phyloP scores from a whole-genome alignment of 2,329 filamentous ascomycete genomes.

The Monosporascus sp. region DNA sequence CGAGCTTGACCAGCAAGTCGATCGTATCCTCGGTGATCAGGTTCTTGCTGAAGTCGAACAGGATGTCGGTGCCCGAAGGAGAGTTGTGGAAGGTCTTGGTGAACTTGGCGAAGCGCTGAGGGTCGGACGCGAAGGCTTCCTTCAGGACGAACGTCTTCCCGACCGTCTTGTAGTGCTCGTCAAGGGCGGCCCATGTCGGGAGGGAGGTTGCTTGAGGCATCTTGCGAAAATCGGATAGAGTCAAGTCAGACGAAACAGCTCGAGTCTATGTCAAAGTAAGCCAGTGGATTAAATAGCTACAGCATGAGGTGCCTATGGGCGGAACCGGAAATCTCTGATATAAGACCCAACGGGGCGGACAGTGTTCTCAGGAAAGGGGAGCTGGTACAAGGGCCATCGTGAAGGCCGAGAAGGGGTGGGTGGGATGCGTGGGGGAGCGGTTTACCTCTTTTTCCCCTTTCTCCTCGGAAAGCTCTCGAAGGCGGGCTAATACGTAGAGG shows the following conservation, averaged over 20 bases:
- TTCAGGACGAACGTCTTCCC: conserved; percentile 90
- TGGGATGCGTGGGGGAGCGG: too few relatives aligned
- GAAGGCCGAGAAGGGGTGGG: too few relatives aligned
- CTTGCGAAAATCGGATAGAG: conserved; percentile 20
- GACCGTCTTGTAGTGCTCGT: conserved; percentile 80
- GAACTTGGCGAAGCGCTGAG: conserved; percentile 85
- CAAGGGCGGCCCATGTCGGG: conserved; percentile 82
- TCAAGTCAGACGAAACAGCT: neutral
- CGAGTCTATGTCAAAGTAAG: neutral
- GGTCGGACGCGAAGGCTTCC: conserved; percentile 85
- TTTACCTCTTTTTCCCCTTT: too few relatives aligned
- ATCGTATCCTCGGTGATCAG: conserved; percentile 92
- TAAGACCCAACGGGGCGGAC: too few relatives aligned
- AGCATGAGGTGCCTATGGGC: conserved; percentile 1
- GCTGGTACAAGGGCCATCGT: too few relatives aligned
- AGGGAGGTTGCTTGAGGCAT: conserved; percentile 85
- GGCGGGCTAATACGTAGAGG: too few relatives aligned
- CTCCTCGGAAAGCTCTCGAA: too few relatives aligned
- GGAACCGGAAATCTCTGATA: too few relatives aligned
- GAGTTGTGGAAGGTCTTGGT: conserved; percentile 76
- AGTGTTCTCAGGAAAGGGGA: too few relatives aligned
- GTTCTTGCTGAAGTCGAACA: conserved; percentile 99
- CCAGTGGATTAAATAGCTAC: neutral
- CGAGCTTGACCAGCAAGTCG: conserved; percentile 78
- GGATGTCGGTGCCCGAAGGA: conserved; percentile 75